A percentile compares a stretch with the other conserved stretches of the same genome.
Evolutionary conservation across 83 land plant species (phyloP).

Genomic region (Diphasiastrum complanatum): DNA sequence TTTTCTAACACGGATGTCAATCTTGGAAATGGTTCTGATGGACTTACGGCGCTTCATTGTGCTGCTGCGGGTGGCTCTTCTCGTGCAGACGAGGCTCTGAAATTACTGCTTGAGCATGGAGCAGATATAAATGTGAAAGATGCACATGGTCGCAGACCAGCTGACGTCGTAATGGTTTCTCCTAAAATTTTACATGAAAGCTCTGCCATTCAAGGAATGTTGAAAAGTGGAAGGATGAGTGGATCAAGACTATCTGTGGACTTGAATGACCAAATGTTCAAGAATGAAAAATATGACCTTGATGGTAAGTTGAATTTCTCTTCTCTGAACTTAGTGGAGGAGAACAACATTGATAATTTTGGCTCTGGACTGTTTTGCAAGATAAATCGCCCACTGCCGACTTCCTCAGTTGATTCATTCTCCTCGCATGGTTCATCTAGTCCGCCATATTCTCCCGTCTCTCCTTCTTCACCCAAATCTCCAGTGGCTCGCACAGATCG

Average conservation of each 20-base stretch:
- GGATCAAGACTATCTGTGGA: background rate
- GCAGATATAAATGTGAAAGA: constrained; percentile 9
- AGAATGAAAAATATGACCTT: too few relatives aligned
- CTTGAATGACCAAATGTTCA: too few relatives aligned
- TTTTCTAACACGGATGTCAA: background rate
- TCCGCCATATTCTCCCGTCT: constrained; percentile 2
- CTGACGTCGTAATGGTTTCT: constrained; percentile 1
- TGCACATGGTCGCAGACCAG: constrained; percentile 17
- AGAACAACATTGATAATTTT: background rate
- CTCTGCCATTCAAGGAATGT: background rate
- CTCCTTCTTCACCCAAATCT: constrained; percentile 7
- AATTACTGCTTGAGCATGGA: constrained; percentile 9
- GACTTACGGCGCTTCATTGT: background rate
- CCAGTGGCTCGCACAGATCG: background rate
- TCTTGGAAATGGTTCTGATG: background rate
- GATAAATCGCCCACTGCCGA: background rate
- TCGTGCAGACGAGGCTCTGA: background rate
- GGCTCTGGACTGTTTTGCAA: background rate
- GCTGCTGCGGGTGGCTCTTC: background rate
- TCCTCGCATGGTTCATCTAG: constrained; percentile 9
- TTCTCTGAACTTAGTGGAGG: background rate
- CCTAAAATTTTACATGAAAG: background rate
- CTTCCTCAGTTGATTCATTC: background rate
- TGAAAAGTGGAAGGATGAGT: constrained; percentile 5
- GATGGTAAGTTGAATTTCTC: too few relatives aligned